These are phyloP conservation scores for Sphaceloma murrayae DNA, from an alignment of 2,329 filamentous ascomycete genomes.

Conservation along the genomic window DNA sequence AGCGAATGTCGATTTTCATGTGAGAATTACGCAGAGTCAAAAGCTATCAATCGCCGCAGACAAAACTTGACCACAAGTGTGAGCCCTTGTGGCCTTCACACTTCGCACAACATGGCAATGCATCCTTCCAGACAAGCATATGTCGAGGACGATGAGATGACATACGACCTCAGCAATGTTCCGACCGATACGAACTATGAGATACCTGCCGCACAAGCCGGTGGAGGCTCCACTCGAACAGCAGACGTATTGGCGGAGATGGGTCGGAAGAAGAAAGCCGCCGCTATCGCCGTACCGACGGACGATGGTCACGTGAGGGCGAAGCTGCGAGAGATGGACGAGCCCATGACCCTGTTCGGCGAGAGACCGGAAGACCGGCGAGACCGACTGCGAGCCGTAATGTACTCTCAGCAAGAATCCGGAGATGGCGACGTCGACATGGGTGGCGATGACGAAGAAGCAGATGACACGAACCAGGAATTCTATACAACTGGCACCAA, in stretches of 20 bases:
- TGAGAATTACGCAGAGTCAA: background rate
- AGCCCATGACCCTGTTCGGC: conserved; percentile 89
- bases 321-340: conserved; percentile 73
- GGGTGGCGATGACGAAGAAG: conserved; percentile 40
- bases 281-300: conserved; percentile 83
- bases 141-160: conserved; percentile 50
- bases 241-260: conserved; percentile 81
- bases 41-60: background rate
- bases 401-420: conserved; percentile 59
- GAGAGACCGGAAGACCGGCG: conserved; percentile 78
- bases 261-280: conserved; percentile 79
- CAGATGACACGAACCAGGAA: conserved; percentile 74
- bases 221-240: conserved; percentile 68
- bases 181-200: conserved; percentile 72
- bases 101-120: conserved; percentile 40
- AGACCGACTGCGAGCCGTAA: conserved; percentile 72
- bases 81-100: background rate
- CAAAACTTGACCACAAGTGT: background rate
- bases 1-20: too few species aligned
- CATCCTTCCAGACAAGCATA: conserved; percentile 89
- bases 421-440: conserved; percentile 46
- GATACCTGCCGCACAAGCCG: conserved; percentile 54
- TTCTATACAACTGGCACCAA: conserved; percentile 82
- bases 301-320: conserved; percentile 80
- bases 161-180: conserved; percentile 19